phyloP scores from a whole-genome alignment of 345 rosid genomes.

The Boechera stricta region DNA sequence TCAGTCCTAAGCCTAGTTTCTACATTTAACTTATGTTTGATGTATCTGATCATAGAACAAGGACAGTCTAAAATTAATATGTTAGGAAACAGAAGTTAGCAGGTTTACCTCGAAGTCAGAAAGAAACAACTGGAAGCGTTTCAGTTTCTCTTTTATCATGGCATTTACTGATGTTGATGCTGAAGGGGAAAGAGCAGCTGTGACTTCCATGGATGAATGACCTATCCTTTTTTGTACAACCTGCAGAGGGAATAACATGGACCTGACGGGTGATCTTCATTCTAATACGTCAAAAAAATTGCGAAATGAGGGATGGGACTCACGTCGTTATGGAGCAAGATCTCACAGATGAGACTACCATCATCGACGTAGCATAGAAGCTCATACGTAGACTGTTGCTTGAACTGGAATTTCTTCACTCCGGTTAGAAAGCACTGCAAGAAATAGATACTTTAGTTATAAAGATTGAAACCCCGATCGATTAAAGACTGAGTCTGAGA shows the following conservation, averaged over 20 bases:
- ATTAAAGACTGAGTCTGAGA: constrained; percentile 23
- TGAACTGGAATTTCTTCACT: constrained; percentile 78
- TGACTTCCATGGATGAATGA: constrained; percentile 74
- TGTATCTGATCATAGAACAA: constrained; percentile 10
- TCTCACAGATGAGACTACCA: constrained; percentile 93
- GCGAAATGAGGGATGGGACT: constrained; percentile 40
- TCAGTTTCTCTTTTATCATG: constrained; percentile 79
- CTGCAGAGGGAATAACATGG: constrained; percentile 49
- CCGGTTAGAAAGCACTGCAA: constrained; percentile 91
- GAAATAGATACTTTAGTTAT: constrained; percentile 13
- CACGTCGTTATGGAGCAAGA: constrained; percentile 78
- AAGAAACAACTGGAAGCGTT: constrained; percentile 66
- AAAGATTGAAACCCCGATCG: background rate
- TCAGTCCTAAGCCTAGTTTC: constrained; percentile 23
- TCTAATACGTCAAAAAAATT: background rate
- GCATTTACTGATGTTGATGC: constrained; percentile 49
- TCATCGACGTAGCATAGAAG: constrained; percentile 81
- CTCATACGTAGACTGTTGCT: constrained; percentile 66
- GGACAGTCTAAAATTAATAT: constrained; percentile 1
- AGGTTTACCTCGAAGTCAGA: constrained; percentile 76
- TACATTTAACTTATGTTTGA: constrained; percentile 10
- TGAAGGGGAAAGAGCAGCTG: constrained; percentile 78
- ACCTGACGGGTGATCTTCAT: constrained; percentile 2
- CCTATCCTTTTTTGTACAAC: constrained; percentile 79
- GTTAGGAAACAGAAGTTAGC: background rate